Conservation (phyloP, 176 grass and related monocot species). For the Poa annua region DNA sequence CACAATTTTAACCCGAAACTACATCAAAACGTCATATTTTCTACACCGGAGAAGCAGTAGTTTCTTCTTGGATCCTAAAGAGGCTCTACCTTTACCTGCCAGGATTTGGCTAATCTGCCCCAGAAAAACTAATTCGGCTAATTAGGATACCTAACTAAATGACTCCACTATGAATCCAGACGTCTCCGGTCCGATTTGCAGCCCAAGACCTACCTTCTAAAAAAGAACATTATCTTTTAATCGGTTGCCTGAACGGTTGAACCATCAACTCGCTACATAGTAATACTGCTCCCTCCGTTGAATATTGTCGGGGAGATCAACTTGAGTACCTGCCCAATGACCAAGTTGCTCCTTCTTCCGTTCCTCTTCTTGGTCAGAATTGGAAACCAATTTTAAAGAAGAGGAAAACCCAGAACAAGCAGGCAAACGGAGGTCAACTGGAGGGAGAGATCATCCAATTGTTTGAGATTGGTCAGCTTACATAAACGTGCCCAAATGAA, state of each 20-base stretch:
- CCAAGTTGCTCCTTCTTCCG: background rate
- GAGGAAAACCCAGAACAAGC: background rate
- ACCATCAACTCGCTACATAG: background rate
- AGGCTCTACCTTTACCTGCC: background rate
- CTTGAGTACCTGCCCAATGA: background rate
- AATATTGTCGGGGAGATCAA: background rate
- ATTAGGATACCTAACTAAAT: constrained; percentile 4
- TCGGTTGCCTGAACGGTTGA: background rate
- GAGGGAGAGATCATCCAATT: background rate
- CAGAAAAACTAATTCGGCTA: background rate
- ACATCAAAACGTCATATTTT: background rate
- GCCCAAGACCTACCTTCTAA: background rate
- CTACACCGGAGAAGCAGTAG: background rate
- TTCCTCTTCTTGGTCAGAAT: background rate
- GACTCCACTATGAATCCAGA: constrained; percentile 16
- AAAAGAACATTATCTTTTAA: constrained; percentile 10
- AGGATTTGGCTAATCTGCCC: background rate
- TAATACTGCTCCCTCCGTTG: constrained; percentile 10
- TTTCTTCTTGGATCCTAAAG: background rate
- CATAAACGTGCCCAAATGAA: background rate
- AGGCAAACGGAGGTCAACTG: background rate
- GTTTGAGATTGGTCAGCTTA: background rate
- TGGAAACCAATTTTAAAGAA: background rate
- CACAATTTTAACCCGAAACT: too few relatives aligned
- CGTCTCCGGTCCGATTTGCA: background rate